These are phyloP conservation scores for Heterobasidion parviporum DNA, from an alignment of 1,284 basidiomycete genomes.

Conservation along the genomic window DNA sequence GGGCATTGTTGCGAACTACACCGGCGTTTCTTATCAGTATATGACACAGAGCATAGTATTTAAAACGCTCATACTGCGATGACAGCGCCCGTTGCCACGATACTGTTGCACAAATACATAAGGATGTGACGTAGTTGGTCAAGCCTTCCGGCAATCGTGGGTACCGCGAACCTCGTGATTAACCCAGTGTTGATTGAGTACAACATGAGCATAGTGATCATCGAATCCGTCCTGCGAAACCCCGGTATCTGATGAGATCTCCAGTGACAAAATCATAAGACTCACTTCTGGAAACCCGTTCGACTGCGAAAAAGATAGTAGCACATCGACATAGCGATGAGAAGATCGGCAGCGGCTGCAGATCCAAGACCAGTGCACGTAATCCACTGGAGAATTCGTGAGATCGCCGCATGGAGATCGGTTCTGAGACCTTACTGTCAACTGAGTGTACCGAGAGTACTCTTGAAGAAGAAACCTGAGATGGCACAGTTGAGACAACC, in stretches of 20 bases:
- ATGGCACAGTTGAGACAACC: background rate
- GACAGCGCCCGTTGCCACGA: constrained; percentile 17
- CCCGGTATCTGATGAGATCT: background rate
- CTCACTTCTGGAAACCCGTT: constrained; percentile 21
- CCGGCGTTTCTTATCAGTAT: constrained; percentile 6
- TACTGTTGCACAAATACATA: constrained; percentile 3
- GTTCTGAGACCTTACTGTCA: constrained; percentile 13
- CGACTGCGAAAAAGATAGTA: constrained; percentile 20
- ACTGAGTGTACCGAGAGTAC: constrained; percentile 17
- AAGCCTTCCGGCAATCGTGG: background rate
- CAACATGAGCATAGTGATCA: constrained; percentile 22
- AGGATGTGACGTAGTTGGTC: too few relatives aligned
- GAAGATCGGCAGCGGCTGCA: constrained; percentile 21
- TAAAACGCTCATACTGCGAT: background rate
- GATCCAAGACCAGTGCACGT: constrained; percentile 20
- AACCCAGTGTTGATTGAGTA: constrained; percentile 25
- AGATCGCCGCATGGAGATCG: background rate
- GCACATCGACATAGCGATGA: constrained; percentile 22
- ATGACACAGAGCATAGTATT: constrained; percentile 9
- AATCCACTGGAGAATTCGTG: constrained; percentile 16
- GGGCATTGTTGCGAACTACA: background rate
- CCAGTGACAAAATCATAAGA: background rate
- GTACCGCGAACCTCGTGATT: constrained; percentile 17
- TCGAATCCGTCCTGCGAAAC: constrained; percentile 19
- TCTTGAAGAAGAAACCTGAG: constrained; percentile 16